Evolutionary conservation across 148 eudicot species (phyloP).

Genomic region (Linanthus parryae): DNA sequence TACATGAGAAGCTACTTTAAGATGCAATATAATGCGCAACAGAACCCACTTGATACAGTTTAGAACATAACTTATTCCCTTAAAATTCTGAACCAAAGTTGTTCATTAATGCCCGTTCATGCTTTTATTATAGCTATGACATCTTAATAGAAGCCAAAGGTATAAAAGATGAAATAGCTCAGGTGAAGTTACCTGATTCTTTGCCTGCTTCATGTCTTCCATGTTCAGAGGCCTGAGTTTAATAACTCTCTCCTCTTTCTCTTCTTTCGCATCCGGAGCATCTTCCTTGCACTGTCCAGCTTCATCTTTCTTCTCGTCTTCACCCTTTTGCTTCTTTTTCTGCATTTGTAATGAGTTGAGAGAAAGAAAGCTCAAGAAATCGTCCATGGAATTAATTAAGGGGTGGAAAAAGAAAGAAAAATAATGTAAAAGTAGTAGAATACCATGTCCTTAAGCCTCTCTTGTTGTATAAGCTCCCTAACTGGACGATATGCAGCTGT

Average conservation of each 20-base stretch:
- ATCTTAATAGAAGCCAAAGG: too few species aligned
- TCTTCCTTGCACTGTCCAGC: slow-evolving; percentile 39
- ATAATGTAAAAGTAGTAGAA: slow-evolving; percentile 3
- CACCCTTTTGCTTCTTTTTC: slow-evolving; percentile 57
- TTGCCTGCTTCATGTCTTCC: slow-evolving; percentile 94
- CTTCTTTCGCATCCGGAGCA: slow-evolving; percentile 38
- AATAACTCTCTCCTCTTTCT: slow-evolving; percentile 52
- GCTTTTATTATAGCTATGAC: too few species aligned
- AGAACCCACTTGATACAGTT: too few species aligned
- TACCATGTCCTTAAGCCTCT: slow-evolving; percentile 72
- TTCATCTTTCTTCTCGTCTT: slow-evolving; percentile 53
- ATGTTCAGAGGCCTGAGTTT: slow-evolving; percentile 70
- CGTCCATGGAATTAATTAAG: background rate
- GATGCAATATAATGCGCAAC: too few species aligned
- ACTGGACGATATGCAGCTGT: slow-evolving; percentile 97
- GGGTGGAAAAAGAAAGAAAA: background rate
- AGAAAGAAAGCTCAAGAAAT: background rate
- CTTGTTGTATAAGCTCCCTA: slow-evolving; percentile 80
- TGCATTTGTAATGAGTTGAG: slow-evolving; percentile 9
- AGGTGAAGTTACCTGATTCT: slow-evolving; percentile 71
- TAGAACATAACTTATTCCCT: too few species aligned
- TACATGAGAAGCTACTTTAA: too few species aligned
- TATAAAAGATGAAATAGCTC: too few species aligned
- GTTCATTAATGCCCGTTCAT: too few species aligned
- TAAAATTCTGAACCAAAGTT: too few species aligned